Base-by-base conservation (phyloP, 148 eudicot genomes). In the Simmondsia chinensis region DNA sequence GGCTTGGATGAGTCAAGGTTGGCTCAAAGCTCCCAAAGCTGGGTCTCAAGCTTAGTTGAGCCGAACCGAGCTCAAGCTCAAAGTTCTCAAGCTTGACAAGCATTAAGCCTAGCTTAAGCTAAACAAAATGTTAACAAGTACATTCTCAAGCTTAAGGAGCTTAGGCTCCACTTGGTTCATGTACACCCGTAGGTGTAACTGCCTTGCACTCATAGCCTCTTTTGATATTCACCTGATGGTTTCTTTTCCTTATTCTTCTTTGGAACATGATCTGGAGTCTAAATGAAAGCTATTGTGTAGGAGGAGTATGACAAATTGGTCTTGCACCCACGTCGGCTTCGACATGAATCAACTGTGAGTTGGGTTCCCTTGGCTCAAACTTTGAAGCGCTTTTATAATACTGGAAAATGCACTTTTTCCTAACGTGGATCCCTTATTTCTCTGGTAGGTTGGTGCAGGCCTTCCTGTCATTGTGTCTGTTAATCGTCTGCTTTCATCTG, bases 301-400 rank as follows among this genome's bases (percentile, higher is more conserved):
- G 97, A 74, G 55, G 80, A 76, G 49, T 82, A 81, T 68, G 93
- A 81, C 54, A 76, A 76, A 40, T 50, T 89, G 61, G 64, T 65
- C 45, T 55, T 63, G 31, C 67, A 70, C 30, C 82, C 78, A 46
- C 87, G 97, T 9, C 83, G 71, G 22, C 44, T 89, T 50, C 74
- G 94, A 47, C 77, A 89, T 39, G 97, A 89, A 67, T 81, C 97
- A 42, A 89, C 97, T 52, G 97, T 89, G 70, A 69, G 97, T 65
- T 22, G 9, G 14, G 8, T 21, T 31, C 18, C 20, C 25, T 41
- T 40, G 7, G 25, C 43, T 39, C 5, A n/a, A n/a, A n/a, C n/a
- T 53, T 1, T 9, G 20, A 41, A 30, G 24, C 6, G 25, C 14
- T 19, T 22, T 3, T 48, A 33, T 6, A 38, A 38, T 46, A 7